These are phyloP conservation scores for Venturia carpophila DNA, from an alignment of 2,329 filamentous ascomycete species.

Conservation along the genomic window DNA sequence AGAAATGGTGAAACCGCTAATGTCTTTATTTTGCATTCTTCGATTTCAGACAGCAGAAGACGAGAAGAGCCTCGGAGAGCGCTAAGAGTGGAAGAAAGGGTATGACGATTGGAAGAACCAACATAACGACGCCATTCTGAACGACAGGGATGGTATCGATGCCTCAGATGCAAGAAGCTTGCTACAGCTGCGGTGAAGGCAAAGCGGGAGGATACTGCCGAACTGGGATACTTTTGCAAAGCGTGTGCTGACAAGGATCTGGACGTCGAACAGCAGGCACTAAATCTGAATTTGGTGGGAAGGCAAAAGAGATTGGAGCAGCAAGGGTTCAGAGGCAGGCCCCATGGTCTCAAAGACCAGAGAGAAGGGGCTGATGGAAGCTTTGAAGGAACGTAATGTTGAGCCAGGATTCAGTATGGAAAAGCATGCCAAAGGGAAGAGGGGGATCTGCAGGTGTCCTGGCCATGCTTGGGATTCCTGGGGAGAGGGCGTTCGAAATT, in stretches of 20 bases:
- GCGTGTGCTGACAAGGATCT: not conserved
- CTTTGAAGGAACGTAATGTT: not conserved
- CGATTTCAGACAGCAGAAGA: too few relatives aligned
- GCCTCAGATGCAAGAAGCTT: not conserved
- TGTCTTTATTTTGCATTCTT: too few relatives aligned
- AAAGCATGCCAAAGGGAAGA: not conserved
- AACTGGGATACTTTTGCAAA: not conserved
- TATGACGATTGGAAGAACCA: not conserved
- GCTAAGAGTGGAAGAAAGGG: not conserved
- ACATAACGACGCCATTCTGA: not conserved
- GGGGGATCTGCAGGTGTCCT: not conserved
- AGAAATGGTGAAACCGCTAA: too few relatives aligned
- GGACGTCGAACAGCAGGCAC: not conserved
- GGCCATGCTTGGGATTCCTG: not conserved
- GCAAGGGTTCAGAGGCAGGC: not conserved
- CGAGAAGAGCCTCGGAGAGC: not conserved
- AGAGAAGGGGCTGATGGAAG: not conserved
- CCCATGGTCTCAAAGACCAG: not conserved
- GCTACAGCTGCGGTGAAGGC: not conserved
- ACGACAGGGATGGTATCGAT: not conserved
- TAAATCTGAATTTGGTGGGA: not conserved
- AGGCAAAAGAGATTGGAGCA: not conserved
- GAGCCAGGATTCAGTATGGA: not conserved
- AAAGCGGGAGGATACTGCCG: not conserved
- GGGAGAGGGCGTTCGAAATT: not conserved